Conservation (phyloP, 352 stramenopile species). For the Phytopythium chamaehyphon region DNA sequence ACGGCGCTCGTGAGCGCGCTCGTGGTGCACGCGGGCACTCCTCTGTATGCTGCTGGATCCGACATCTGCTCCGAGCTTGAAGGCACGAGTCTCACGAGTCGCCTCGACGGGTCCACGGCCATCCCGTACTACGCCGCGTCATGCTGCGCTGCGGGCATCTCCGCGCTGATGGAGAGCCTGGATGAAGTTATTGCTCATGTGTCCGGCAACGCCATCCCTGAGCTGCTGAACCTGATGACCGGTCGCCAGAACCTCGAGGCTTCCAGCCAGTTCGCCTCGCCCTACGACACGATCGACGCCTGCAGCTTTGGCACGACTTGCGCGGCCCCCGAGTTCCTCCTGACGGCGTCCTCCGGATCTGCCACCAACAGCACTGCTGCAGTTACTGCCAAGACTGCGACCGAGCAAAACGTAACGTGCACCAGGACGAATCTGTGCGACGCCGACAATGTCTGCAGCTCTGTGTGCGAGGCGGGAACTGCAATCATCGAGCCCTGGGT, state of each 20-base stretch:
- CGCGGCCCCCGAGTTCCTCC: conserved; percentile 29
- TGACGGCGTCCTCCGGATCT: conserved; percentile 17
- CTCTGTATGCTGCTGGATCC: conserved; percentile 41
- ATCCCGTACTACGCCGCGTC: conserved; percentile 43
- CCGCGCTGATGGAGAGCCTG: conserved; percentile 41
- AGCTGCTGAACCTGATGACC: conserved; percentile 54
- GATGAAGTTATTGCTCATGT: conserved; percentile 39
- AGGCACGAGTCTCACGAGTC: conserved; percentile 28
- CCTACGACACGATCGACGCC: conserved; percentile 31
- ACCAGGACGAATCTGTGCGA: conserved; percentile 50
- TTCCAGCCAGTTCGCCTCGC: conserved; percentile 26
- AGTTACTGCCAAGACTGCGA: conserved; percentile 21
- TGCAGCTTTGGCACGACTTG: conserved; percentile 46
- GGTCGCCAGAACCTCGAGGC: conserved; percentile 19
- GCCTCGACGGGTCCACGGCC: conserved; percentile 19
- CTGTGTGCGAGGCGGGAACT: conserved; percentile 56
- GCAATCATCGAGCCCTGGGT: conserved; percentile 57
- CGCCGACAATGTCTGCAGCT: conserved; percentile 53
- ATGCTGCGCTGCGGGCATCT: conserved; percentile 37
- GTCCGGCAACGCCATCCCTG: conserved; percentile 38
- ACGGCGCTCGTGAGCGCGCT: conserved; percentile 39
- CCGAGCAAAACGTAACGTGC: conserved; percentile 48
- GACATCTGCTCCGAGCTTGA: conserved; percentile 42
- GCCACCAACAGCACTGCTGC: conserved; percentile 13
- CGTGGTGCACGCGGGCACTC: conserved; percentile 37